These are phyloP conservation scores for Magnaporthales sp. DNA, from an alignment of 2,329 filamentous ascomycete genomes.

Conservation along the genomic window DNA sequence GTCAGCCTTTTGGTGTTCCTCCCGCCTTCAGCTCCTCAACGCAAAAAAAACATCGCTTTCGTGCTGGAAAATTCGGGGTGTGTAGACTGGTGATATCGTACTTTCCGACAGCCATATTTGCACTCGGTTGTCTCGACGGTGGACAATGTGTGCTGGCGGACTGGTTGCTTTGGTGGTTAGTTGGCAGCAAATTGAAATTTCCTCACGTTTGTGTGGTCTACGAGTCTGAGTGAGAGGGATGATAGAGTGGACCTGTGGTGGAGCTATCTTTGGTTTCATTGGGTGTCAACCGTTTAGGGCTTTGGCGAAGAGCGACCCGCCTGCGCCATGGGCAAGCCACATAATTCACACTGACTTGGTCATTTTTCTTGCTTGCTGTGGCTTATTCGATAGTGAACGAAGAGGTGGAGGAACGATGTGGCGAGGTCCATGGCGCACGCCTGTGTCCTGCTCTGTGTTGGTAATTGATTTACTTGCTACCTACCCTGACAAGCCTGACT, in stretches of 20 bases:
- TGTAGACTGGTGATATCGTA: conserved; percentile 22
- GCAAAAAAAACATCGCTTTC: neutral
- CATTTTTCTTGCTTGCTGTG: neutral
- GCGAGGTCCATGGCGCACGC: no score
- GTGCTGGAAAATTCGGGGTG: neutral
- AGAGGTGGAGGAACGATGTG: neutral
- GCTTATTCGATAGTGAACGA: neutral
- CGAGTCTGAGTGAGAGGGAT: neutral
- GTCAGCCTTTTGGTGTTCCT: conserved; percentile 7
- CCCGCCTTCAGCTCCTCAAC: neutral
- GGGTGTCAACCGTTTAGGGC: neutral
- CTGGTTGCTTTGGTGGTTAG: conserved; percentile 26
- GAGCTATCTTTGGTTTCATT: neutral
- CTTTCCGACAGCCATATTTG: conserved; percentile 54
- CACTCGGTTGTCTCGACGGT: conserved; percentile 36
- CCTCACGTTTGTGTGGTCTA: neutral
- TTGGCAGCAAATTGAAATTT: neutral
- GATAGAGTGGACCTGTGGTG: neutral
- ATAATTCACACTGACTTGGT: neutral
- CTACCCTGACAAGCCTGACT: neutral
- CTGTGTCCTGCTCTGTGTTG: no score
- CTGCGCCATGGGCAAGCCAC: neutral
- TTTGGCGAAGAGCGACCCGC: neutral
- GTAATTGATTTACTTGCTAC: no score
- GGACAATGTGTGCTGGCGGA: conserved; percentile 24